Evolutionary conservation across 371 early-diverging fungal species (phyloP), one percentile per base, ranked within the genome.

Genomic region (Mortierella sp.): DNA sequence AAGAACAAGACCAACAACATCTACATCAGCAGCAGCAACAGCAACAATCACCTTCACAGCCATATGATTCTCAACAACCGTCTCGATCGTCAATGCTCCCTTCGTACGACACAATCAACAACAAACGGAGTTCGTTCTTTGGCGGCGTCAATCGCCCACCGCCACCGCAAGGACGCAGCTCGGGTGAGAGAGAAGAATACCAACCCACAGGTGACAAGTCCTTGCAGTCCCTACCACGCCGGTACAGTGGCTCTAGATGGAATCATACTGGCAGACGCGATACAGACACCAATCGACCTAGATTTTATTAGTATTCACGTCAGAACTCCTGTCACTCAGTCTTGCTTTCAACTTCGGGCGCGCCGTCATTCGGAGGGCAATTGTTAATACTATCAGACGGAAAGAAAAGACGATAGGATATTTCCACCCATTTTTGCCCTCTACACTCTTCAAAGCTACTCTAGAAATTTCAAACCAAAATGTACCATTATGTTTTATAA

Each of bases 241-340:
- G 62, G 0, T 48, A 61, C 37, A 47, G 52, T 5, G 56, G 53
- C 19, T 50, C 64, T 6, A 43, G 61, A 43, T 65, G 72, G 72
- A 50, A 27, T 11, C 44, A 42, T 4, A 30, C 50, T 17, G 27
- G 43, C 31, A 55, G 37, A 24, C 52, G 57, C 27, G 71, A 64
- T 12, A 14, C 46, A 0, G 60, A 64, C 7, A 73, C 73, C 15
- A 73, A 73, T 50, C 58, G 73, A 24, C 73, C 73, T n/a, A 58
- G 73, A 14, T 73, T 60, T 28, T 43, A 58, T 7, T 60, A 49
- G 41, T 54, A 41, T 34, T 26, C 8, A 49, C n/a, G n/a, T n/a
- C n/a, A n/a, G n/a, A n/a, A n/a, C n/a, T n/a, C n/a, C n/a, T n/a
- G n/a, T n/a, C n/a, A n/a, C n/a, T n/a, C n/a, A n/a, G n/a, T n/a